Percentiles rank a stretch among this genome's conserved stretches.
These are phyloP conservation scores for Teratosphaeria gauchensis DNA, from an alignment of 2,329 filamentous ascomycete genomes.

Conservation along the genomic window DNA sequence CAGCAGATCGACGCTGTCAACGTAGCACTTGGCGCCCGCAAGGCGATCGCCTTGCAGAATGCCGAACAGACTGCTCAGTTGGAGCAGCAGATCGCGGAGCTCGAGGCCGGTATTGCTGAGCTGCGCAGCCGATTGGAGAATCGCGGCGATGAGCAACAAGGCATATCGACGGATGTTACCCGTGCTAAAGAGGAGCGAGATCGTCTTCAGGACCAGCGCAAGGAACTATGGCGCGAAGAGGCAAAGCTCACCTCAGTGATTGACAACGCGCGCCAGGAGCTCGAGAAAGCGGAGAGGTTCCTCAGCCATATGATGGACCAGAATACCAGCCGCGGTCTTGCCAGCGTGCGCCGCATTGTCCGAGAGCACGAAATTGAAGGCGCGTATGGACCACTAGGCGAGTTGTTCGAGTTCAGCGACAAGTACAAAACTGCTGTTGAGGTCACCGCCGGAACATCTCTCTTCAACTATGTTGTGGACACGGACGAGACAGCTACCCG, in stretches of 20 bases:
- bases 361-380: slow-evolving; percentile 70
- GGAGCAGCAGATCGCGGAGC: slow-evolving; percentile 57
- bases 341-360: slow-evolving; percentile 76
- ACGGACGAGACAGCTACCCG: slow-evolving; percentile 77
- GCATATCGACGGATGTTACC: slow-evolving; percentile 63
- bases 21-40: slow-evolving; percentile 65
- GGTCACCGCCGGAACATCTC: slow-evolving; percentile 79
- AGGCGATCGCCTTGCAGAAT: slow-evolving; percentile 74
- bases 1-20: slow-evolving; percentile 74
- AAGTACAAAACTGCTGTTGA: slow-evolving; percentile 82
- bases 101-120: slow-evolving; percentile 63
- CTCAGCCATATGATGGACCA: slow-evolving; percentile 82
- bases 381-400: slow-evolving; percentile 84
- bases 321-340: slow-evolving; percentile 74
- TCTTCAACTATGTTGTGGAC: slow-evolving; percentile 96
- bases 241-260: slow-evolving; percentile 75
- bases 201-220: slow-evolving; percentile 73
- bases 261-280: slow-evolving; percentile 63
- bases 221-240: slow-evolving; percentile 78
- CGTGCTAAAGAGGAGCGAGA: slow-evolving; percentile 70
- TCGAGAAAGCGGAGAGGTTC: slow-evolving; percentile 65
- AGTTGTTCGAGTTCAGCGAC: slow-evolving; percentile 80
- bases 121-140: slow-evolving; percentile 67
- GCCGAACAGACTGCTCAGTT: slow-evolving; percentile 71
- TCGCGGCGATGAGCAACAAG: slow-evolving; percentile 63